Conservation (phyloP, 169 alveolate genomes). For the Cytauxzoon felis region DNA sequence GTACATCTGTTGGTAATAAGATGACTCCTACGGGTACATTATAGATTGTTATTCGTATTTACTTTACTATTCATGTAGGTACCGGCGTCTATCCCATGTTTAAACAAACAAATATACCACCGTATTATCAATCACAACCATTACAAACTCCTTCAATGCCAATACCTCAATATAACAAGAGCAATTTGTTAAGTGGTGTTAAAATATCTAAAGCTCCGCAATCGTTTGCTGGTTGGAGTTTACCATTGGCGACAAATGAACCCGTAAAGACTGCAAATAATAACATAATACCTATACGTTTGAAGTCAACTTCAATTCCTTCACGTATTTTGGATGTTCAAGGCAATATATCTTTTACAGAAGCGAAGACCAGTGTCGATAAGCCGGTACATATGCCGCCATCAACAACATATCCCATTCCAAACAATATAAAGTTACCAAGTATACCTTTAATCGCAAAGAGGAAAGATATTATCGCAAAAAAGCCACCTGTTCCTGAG, state of each 20-base stretch:
- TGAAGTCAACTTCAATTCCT: too few relatives aligned
- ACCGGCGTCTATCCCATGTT: too few relatives aligned
- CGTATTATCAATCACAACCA: not conserved
- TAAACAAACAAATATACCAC: too few relatives aligned
- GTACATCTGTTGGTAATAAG: too few relatives aligned
- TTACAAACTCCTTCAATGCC: too few relatives aligned
- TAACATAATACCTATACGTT: not conserved
- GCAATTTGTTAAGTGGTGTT: slow-evolving; percentile 22
- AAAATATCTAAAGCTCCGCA: slow-evolving; percentile 11
- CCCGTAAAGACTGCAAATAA: too few relatives aligned
- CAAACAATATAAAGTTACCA: not conserved
- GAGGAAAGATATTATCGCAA: not conserved
- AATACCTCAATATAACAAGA: slow-evolving; percentile 3
- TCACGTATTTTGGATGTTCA: too few relatives aligned
- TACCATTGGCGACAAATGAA: too few relatives aligned
- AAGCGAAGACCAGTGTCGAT: not conserved
- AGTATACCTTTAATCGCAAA: not conserved
- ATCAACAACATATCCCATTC: not conserved
- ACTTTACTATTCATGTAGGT: too few relatives aligned
- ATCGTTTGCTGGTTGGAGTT: not conserved
- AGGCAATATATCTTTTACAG: too few relatives aligned
- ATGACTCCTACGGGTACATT: too few relatives aligned
- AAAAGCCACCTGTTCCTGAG: not conserved
- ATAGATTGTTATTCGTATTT: too few relatives aligned
- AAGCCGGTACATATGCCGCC: slow-evolving; percentile 1